Evolutionary conservation across 75 land plant species (phyloP).

Genomic region (Pseudotsuga menziesii): DNA sequence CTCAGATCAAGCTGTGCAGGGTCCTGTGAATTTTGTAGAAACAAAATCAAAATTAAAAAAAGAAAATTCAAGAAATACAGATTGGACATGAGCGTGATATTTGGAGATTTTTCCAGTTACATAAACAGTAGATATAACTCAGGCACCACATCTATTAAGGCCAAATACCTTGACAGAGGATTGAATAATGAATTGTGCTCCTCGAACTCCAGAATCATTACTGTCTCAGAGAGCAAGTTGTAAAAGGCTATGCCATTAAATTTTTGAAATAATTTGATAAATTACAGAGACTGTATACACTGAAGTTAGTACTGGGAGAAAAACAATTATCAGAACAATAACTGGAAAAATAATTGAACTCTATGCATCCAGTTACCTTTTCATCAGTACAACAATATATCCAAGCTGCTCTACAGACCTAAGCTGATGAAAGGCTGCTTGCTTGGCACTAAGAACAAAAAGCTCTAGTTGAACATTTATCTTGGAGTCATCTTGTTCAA

Average conservation of each 20-base stretch:
- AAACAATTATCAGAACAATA: neutral
- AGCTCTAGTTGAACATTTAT: too few species aligned
- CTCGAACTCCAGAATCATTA: constrained; percentile 87
- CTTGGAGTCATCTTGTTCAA: too few species aligned
- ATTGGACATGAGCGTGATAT: neutral
- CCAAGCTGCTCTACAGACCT: constrained; percentile 98
- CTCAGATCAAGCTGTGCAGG: constrained; percentile 69
- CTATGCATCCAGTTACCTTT: constrained; percentile 32
- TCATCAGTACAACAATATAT: constrained; percentile 71
- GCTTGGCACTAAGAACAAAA: too few species aligned
- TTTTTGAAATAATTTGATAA: neutral
- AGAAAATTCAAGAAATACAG: neutral
- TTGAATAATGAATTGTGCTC: constrained; percentile 83
- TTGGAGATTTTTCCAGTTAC: neutral
- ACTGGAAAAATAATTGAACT: neutral
- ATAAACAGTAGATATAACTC: neutral
- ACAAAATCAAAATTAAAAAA: neutral
- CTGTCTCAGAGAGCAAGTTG: constrained; percentile 24
- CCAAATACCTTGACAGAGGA: constrained; percentile 82
- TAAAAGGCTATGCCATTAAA: neutral
- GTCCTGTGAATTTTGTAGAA: constrained; percentile 42
- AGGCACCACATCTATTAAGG: neutral
- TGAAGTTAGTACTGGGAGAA: neutral
- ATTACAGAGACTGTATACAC: neutral
- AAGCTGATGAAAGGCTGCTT: too few species aligned